Percentiles rank a stretch among this genome's conserved stretches.
These are phyloP conservation scores for Scenedesmus sp. DNA, from an alignment of 163 green algal genomes.

Conservation along the genomic window DNA sequence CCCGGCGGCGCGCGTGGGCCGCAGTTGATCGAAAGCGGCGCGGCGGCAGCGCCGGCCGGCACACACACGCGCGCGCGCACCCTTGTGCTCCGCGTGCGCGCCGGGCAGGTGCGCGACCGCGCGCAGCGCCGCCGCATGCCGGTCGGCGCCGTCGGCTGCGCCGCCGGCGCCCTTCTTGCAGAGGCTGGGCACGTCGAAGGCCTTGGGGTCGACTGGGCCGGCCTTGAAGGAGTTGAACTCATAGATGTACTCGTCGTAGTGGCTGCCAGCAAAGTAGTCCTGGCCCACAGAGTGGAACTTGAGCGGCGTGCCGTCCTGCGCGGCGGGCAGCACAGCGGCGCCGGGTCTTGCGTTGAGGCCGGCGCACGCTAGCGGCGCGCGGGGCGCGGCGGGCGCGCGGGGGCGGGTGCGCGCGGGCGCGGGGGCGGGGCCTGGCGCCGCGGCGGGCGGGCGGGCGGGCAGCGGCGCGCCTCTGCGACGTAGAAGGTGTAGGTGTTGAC, in stretches of 20 bases:
- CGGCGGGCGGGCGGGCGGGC: too few relatives aligned
- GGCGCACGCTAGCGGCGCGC: too few relatives aligned
- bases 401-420: too few relatives aligned
- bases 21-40: neutral
- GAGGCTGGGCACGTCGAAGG: slow-evolving; percentile 22
- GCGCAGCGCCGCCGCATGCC: neutral
- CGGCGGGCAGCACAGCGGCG: too few relatives aligned
- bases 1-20: too few relatives aligned
- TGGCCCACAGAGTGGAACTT: slow-evolving; percentile 37
- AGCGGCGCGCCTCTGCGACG: slow-evolving; percentile 14
- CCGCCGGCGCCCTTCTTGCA: neutral
- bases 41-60: neutral
- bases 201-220: slow-evolving; percentile 24
- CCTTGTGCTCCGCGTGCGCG: slow-evolving; percentile 12
- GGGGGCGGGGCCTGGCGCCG: too few relatives aligned
- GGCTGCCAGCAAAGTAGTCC: slow-evolving; percentile 26
- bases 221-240: slow-evolving; percentile 28
- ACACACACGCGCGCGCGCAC: neutral
- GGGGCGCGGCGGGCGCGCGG: too few relatives aligned
- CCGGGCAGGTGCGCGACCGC: slow-evolving; percentile 24
- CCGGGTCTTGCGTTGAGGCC: too few relatives aligned
- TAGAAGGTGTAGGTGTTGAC: slow-evolving; percentile 46
- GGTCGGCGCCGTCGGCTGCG: neutral
- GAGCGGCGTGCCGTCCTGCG: slow-evolving; percentile 17
- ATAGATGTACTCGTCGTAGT: slow-evolving; percentile 44